A percentile compares a stretch with the other conserved stretches of the same genome.
Evolutionary conservation across 495 filamentous ascomycete genomes (phyloP).

Genomic region (Xanthoparmelia taractica): DNA sequence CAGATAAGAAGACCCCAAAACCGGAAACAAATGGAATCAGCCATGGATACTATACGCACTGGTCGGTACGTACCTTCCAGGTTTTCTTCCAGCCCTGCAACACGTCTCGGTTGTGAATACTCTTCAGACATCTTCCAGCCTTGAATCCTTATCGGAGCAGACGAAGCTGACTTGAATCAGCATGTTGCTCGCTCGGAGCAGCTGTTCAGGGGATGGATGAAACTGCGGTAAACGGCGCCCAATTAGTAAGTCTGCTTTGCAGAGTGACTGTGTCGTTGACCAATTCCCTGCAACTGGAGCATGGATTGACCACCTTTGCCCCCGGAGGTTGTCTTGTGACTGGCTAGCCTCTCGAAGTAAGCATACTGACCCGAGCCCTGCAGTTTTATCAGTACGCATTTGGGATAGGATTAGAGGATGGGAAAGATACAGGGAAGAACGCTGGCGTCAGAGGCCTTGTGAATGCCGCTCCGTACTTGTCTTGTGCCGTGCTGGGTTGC

Average conservation of each 20-base stretch:
- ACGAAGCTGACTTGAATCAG: background rate
- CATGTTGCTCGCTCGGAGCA: conserved; percentile 41
- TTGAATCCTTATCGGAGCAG: background rate
- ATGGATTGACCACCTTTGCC: background rate
- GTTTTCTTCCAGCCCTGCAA: background rate
- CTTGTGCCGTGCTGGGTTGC: conserved; percentile 41
- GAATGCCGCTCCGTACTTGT: conserved; percentile 41
- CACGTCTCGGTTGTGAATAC: background rate
- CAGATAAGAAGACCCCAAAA: conserved; percentile 14
- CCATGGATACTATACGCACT: conserved; percentile 51
- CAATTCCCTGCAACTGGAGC: conserved; percentile 35
- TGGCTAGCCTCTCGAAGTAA: background rate
- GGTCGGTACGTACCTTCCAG: conserved; percentile 14
- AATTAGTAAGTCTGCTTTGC: conserved; percentile 31
- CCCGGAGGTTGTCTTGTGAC: background rate
- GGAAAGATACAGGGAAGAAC: background rate
- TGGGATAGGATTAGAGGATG: conserved; percentile 9
- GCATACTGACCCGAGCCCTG: background rate
- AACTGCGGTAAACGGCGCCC: conserved; percentile 72
- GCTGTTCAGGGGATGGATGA: conserved; percentile 64
- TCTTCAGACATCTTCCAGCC: background rate
- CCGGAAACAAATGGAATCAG: conserved; percentile 46
- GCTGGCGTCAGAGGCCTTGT: conserved; percentile 35
- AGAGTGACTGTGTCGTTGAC: conserved; percentile 28
- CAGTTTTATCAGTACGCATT: conserved; percentile 17